A percentile compares a stretch with the other conserved stretches of the same genome.
phyloP scores from a whole-genome alignment of 441 rosid species.

The Geranium incanum region DNA sequence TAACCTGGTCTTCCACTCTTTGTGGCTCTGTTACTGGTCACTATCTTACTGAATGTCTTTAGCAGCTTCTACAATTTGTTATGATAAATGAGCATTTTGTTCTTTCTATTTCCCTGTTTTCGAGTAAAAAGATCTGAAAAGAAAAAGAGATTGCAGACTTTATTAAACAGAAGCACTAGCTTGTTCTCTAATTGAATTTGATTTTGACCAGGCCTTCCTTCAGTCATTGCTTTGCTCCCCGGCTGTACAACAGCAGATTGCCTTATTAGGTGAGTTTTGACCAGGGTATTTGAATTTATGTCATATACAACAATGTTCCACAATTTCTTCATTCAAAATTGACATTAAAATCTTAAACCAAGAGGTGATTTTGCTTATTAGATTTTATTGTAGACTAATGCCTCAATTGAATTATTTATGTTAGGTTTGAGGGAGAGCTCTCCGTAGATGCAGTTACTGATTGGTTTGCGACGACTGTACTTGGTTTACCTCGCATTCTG shows the following conservation, averaged over 20 bases:
- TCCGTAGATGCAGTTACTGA: conserved; percentile 72
- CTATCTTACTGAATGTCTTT: background rate
- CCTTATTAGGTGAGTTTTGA: conserved; percentile 55
- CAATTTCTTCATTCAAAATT: background rate
- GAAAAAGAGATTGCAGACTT: background rate
- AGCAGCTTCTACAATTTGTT: background rate
- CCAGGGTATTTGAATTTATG: conserved; percentile 4
- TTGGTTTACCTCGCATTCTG: conserved; percentile 76
- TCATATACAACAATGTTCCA: background rate
- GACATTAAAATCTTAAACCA: background rate
- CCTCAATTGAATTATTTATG: conserved; percentile 18
- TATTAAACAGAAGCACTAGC: background rate
- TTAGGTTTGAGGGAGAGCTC: conserved; percentile 75
- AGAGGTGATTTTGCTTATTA: conserved; percentile 12
- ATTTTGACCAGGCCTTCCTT: conserved; percentile 64
- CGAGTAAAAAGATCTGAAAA: background rate
- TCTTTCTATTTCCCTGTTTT: background rate
- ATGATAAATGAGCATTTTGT: background rate
- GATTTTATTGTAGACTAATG: conserved; percentile 11
- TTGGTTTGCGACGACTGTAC: conserved; percentile 74
- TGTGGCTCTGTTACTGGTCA: background rate
- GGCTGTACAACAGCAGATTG: conserved; percentile 67
- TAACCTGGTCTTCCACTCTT: background rate
- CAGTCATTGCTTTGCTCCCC: conserved; percentile 63
- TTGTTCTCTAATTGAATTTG: conserved; percentile 14